phyloP scores from a whole-genome alignment of 805 yeast species.

The Schwanniomyces vanrijiae region DNA sequence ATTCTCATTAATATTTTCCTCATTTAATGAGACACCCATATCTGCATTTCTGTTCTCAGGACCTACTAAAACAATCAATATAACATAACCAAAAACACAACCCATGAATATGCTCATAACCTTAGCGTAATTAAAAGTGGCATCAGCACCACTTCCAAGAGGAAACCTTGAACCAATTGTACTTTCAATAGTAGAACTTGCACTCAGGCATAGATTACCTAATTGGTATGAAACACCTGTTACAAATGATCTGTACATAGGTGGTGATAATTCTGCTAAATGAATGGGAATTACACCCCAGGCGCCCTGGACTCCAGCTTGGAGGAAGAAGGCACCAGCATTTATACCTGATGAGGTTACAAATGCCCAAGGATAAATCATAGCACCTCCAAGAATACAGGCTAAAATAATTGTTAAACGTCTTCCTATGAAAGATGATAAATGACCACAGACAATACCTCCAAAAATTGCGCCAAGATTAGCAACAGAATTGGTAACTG shows the following conservation, averaged over 20 bases:
- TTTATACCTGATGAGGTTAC: constrained; percentile 40
- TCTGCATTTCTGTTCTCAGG: constrained; percentile 48
- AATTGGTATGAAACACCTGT: constrained; percentile 66
- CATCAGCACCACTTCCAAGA: constrained; percentile 18
- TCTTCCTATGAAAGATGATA: constrained; percentile 37
- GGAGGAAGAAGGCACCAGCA: constrained; percentile 62
- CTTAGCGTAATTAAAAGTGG: constrained; percentile 49
- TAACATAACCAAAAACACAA: constrained; percentile 54
- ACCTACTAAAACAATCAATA: constrained; percentile 53
- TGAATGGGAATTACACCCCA: constrained; percentile 70
- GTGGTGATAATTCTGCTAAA: constrained; percentile 60
- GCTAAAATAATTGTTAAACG: constrained; percentile 33
- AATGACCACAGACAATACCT: constrained; percentile 46
- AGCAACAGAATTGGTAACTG: constrained; percentile 42
- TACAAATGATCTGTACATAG: constrained; percentile 51
- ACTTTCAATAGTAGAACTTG: constrained; percentile 68
- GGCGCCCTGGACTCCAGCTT: constrained; percentile 65
- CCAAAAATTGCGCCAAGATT: constrained; percentile 43
- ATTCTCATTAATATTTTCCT: background rate
- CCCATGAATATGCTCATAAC: constrained; percentile 71
- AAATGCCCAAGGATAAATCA: constrained; percentile 42
- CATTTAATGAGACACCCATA: background rate
- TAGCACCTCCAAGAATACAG: constrained; percentile 36
- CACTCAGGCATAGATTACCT: constrained; percentile 67
- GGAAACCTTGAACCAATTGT: constrained; percentile 57